Evolutionary conservation across 139 green algal genomes (phyloP).

Genomic region (Gonium pectorale): DNA sequence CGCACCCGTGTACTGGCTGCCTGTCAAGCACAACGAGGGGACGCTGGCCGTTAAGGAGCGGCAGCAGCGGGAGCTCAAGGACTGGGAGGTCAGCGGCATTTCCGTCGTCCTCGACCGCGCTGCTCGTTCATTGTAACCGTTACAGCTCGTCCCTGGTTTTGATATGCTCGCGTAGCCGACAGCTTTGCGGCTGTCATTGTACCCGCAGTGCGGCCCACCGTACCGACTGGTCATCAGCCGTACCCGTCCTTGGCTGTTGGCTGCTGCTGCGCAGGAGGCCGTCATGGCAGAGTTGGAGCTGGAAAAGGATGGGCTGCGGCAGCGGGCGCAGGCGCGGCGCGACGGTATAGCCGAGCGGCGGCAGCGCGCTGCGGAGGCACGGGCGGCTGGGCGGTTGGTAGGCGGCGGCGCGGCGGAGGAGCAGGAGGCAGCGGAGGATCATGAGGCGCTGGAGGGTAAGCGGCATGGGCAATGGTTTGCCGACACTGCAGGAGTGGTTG

Average conservation of each 20-base stretch:
- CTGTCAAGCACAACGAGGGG: not conserved
- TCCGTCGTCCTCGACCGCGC: too few relatives aligned
- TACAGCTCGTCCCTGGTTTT: too few relatives aligned
- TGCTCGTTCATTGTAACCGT: too few relatives aligned
- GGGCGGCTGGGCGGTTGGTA: not conserved
- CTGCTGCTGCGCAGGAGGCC: not conserved
- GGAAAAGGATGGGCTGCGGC: conserved; percentile 13
- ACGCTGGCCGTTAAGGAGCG: conserved; percentile 8
- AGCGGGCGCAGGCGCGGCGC: conserved; percentile 6
- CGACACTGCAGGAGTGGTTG: too few relatives aligned
- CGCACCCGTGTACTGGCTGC: conserved; percentile 24
- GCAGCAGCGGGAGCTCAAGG: conserved; percentile 13
- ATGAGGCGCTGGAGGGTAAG: conserved; percentile 18
- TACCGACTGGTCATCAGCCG: too few relatives aligned
- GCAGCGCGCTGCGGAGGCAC: conserved; percentile 1
- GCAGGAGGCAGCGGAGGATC: conserved; percentile 6
- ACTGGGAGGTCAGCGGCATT: conserved; percentile 32
- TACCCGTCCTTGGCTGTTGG: not conserved
- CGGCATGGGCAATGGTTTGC: too few relatives aligned
- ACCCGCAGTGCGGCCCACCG: too few relatives aligned
- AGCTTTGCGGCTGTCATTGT: too few relatives aligned
- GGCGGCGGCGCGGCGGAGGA: not conserved
- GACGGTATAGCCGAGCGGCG: conserved; percentile 17
- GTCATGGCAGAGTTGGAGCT: conserved; percentile 21
- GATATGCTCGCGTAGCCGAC: too few relatives aligned